Percentiles rank a stretch among this genome's conserved stretches.
These are phyloP conservation scores for Diaporthe caulivora DNA, from an alignment of 2,329 filamentous ascomycete species.

Conservation along the genomic window DNA sequence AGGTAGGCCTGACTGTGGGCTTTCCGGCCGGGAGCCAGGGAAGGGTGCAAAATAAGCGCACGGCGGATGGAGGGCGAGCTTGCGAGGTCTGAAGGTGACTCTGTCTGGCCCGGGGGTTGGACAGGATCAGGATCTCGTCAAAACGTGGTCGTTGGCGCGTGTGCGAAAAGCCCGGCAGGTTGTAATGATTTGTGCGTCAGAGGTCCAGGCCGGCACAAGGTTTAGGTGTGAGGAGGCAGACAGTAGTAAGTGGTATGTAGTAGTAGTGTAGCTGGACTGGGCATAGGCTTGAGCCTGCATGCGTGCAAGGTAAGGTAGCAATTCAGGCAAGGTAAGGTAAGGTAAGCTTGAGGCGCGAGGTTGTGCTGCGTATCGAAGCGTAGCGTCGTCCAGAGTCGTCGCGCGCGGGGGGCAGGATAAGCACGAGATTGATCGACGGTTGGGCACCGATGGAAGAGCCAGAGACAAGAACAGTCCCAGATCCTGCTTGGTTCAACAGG, in stretches of 20 bases:
- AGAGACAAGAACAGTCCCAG: conserved; percentile 22
- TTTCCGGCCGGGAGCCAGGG: conserved; percentile 23
- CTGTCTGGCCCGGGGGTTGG: neutral
- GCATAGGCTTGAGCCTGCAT: conserved; percentile 33
- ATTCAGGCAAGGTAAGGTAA: conserved; percentile 24
- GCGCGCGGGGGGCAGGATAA: conserved; percentile 37
- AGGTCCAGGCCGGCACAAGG: conserved; percentile 26
- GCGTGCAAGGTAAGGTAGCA: conserved; percentile 34
- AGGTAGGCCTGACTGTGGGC: conserved; percentile 15
- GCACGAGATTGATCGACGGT: conserved; percentile 51
- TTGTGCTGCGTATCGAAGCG: conserved; percentile 25
- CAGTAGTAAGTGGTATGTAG: conserved; percentile 26
- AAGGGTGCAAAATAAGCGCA: conserved; percentile 29
- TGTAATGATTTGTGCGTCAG: conserved; percentile 28
- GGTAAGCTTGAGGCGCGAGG: conserved; percentile 32
- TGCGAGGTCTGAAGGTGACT: conserved; percentile 20
- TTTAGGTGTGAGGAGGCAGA: conserved; percentile 30
- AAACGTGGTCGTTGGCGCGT: conserved; percentile 22
- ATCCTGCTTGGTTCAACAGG: conserved; percentile 25
- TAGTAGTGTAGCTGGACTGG: conserved; percentile 30
- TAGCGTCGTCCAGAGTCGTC: conserved; percentile 30
- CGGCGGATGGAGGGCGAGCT: conserved; percentile 18
- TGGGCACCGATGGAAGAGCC: conserved; percentile 51
- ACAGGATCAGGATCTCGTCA: conserved; percentile 25
- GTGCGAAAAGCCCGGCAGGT: conserved; percentile 26